Percentiles rank a stretch among this genome's conserved stretches.
Evolutionary conservation across 192 early-diverging fungal species (phyloP).

Genomic region (Nowakowskiella sp.): DNA sequence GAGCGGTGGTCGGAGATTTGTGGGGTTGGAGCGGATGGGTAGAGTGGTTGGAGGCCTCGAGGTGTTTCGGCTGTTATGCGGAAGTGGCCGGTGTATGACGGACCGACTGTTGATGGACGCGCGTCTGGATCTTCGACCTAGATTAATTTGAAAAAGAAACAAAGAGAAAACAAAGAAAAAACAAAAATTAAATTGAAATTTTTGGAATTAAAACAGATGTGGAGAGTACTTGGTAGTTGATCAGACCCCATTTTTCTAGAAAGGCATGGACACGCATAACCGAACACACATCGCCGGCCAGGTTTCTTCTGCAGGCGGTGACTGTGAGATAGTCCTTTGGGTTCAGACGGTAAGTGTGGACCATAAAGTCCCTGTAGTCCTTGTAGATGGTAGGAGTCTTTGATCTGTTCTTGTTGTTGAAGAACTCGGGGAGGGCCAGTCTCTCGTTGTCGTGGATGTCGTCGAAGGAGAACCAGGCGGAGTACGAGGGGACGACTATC

Average conservation of each 20-base stretch:
- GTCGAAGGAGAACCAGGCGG: slow-evolving; percentile 84
- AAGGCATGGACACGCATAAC: slow-evolving; percentile 98
- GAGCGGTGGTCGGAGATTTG: neutral
- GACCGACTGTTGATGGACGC: slow-evolving; percentile 81
- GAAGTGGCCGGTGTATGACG: slow-evolving; percentile 97
- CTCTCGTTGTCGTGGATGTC: slow-evolving; percentile 81
- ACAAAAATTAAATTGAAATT: neutral
- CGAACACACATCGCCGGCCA: slow-evolving; percentile 97
- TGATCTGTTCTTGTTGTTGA: slow-evolving; percentile 81
- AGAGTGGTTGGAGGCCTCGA: slow-evolving; percentile 82
- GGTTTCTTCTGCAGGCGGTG: slow-evolving; percentile 90
- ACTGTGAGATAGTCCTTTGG: slow-evolving; percentile 95
- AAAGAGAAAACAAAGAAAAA: slow-evolving; percentile 6
- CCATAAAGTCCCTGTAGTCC: slow-evolving; percentile 96
- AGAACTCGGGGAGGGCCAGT: slow-evolving; percentile 90
- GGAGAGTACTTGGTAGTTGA: slow-evolving; percentile 87
- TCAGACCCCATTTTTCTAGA: slow-evolving; percentile 97
- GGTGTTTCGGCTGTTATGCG: slow-evolving; percentile 93
- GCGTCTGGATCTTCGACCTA: slow-evolving; percentile 90
- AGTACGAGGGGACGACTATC: slow-evolving; percentile 70
- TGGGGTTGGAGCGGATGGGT: slow-evolving; percentile 39
- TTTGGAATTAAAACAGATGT: slow-evolving; percentile 4
- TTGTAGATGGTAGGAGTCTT: slow-evolving; percentile 90
- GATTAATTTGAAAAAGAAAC: slow-evolving; percentile 3
- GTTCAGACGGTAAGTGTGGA: slow-evolving; percentile 93